These are phyloP conservation scores for Aspergillus pseudoviridinutans DNA, from an alignment of 2,329 filamentous ascomycete species.

Conservation along the genomic window DNA sequence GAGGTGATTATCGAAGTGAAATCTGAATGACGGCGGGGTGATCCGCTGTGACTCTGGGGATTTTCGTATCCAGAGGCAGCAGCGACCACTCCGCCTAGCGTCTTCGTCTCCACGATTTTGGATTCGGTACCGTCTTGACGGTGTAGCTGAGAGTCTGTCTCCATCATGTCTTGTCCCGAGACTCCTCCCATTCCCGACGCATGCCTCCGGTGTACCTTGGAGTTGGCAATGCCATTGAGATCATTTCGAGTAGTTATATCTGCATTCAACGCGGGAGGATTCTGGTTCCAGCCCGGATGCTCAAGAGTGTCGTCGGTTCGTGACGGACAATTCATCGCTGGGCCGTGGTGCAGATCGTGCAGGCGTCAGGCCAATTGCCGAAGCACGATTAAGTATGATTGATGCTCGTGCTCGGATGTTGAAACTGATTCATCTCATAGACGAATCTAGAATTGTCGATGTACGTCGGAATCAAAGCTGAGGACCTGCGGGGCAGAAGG, in stretches of 20 bases:
- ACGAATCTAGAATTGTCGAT: not conserved
- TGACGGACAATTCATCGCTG: constrained; percentile 62
- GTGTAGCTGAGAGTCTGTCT: constrained; percentile 18
- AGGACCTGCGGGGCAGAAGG: constrained; percentile 9
- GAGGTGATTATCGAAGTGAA: constrained; percentile 9
- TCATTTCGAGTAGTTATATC: constrained; percentile 61
- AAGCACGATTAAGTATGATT: not conserved
- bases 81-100: constrained; percentile 26
- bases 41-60: constrained; percentile 27
- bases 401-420: not conserved
- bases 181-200: constrained; percentile 20
- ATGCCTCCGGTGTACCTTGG: constrained; percentile 47
- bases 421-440: not conserved
- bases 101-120: constrained; percentile 17
- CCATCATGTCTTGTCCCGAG: constrained; percentile 20
- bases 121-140: constrained; percentile 20
- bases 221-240: constrained; percentile 58
- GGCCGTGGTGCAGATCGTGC: not conserved
- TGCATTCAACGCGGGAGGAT: constrained; percentile 53
- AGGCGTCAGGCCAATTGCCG: not conserved
- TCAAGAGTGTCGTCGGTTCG: constrained; percentile 54
- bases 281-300: constrained; percentile 59
- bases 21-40: constrained; percentile 28
- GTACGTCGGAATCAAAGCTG: constrained; percentile 2
- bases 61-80: constrained; percentile 24